Conservation (phyloP, 140 eudicot genomes). For the Anethum foeniculum region DNA sequence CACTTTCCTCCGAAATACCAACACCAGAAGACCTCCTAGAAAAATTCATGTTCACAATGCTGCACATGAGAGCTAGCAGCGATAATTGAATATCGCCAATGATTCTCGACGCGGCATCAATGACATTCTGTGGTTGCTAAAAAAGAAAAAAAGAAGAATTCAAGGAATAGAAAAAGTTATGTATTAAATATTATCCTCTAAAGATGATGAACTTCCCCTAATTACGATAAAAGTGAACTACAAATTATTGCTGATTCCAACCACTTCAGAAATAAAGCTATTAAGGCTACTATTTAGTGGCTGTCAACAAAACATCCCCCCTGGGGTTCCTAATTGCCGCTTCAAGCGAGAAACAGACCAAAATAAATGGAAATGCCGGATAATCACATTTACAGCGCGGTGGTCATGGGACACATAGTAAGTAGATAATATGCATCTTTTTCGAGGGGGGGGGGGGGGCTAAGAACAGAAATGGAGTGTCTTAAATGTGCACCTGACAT, state of each 20-base stretch:
- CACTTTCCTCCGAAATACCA: conserved; percentile 41
- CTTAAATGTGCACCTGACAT: background rate
- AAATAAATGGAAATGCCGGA: background rate
- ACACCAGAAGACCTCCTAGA: conserved; percentile 46
- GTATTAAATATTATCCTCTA: background rate
- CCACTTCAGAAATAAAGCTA: background rate
- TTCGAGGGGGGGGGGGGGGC: background rate
- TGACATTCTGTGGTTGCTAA: conserved; percentile 34
- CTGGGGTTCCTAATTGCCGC: background rate
- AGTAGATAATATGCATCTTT: background rate
- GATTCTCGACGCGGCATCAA: conserved; percentile 37
- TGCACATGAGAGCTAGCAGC: conserved; percentile 62
- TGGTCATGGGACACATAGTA: background rate
- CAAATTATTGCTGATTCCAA: background rate
- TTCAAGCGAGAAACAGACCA: background rate
- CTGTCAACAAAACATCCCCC: background rate
- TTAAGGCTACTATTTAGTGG: background rate
- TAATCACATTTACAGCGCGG: background rate
- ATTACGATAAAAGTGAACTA: background rate
- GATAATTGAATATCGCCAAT: conserved; percentile 67
- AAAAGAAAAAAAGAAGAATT: conserved; percentile 9
- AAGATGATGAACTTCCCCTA: background rate
- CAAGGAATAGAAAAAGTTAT: background rate
- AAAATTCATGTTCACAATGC: conserved; percentile 41
- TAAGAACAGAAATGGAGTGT: background rate